Percentiles rank a stretch among this genome's conserved stretches.
These are phyloP conservation scores for Bocquillonia castaneifolia DNA, from an alignment of 441 rosid species.

Conservation along the genomic window DNA sequence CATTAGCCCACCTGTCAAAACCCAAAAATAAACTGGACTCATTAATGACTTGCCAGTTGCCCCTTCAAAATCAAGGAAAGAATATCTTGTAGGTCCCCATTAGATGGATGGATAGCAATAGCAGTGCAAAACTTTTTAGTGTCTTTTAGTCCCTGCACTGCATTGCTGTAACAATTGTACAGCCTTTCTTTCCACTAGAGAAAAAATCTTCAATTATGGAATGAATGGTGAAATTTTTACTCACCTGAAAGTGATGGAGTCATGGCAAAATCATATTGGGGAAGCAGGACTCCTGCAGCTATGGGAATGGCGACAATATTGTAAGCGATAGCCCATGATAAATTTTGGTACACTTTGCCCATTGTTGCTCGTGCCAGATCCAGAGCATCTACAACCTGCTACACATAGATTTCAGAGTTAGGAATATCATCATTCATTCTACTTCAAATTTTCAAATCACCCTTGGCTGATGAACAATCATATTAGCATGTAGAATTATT, in stretches of 20 bases:
- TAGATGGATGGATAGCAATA: not conserved
- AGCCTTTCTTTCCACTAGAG: not conserved
- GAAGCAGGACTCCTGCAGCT: constrained; percentile 88
- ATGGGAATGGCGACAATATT: constrained; percentile 73
- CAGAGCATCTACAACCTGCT: constrained; percentile 73
- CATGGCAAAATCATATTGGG: constrained; percentile 82
- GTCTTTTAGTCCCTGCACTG: not conserved
- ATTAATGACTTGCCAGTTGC: no score
- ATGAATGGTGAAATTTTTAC: not conserved
- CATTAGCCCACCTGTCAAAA: constrained; percentile 73
- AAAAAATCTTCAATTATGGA: not conserved
- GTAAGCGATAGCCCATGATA: constrained; percentile 84
- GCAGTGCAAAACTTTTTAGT: not conserved
- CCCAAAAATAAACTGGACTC: constrained; percentile 12
- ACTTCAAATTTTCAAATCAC: not conserved
- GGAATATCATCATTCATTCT: constrained; percentile 1
- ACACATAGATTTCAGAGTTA: not conserved
- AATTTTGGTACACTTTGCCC: constrained; percentile 88
- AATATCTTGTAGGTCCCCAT: not conserved
- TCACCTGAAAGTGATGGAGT: constrained; percentile 87
- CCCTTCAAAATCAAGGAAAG: not conserved
- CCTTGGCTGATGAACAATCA: constrained; percentile 3
- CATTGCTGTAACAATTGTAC: not conserved
- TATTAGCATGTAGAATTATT: not conserved
- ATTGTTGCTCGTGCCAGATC: constrained; percentile 83